Conservation (phyloP, 2,329 filamentous ascomycete species). For the Alternaria brassicae region DNA sequence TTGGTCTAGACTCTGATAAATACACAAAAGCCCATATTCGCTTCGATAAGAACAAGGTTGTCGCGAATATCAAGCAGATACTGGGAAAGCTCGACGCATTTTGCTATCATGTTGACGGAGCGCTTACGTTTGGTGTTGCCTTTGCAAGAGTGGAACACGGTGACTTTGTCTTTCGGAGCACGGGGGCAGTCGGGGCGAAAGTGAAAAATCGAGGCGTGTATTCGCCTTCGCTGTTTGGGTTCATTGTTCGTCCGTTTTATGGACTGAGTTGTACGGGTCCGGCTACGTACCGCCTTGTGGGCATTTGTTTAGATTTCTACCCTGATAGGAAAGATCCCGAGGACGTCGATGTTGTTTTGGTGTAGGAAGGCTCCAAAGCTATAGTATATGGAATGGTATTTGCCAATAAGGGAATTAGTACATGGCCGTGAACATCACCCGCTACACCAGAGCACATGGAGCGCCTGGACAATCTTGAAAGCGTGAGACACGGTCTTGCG, state of each 20-base stretch:
- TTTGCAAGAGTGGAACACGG: background rate
- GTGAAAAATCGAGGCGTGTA: background rate
- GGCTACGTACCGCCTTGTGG: background rate
- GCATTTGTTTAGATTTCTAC: background rate
- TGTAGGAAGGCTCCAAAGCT: background rate
- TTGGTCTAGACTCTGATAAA: background rate
- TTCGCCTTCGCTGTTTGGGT: background rate
- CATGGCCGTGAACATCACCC: too few species aligned
- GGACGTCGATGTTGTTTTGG: background rate
- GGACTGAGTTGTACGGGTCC: background rate
- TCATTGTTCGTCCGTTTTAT: background rate
- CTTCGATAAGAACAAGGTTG: background rate
- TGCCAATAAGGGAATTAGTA: too few species aligned
- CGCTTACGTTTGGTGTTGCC: background rate
- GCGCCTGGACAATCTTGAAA: too few species aligned
- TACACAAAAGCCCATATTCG: too few species aligned
- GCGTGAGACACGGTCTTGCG: background rate
- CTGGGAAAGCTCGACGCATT: background rate
- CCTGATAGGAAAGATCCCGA: background rate
- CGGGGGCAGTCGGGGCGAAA: fast-evolving
- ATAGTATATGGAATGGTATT: too few species aligned
- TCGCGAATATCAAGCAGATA: background rate
- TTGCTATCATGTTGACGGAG: background rate
- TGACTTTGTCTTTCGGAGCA: background rate
- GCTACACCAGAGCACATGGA: too few species aligned